Conservation (phyloP, 2,329 filamentous ascomycete genomes). For the Ophiostoma quercus region DNA sequence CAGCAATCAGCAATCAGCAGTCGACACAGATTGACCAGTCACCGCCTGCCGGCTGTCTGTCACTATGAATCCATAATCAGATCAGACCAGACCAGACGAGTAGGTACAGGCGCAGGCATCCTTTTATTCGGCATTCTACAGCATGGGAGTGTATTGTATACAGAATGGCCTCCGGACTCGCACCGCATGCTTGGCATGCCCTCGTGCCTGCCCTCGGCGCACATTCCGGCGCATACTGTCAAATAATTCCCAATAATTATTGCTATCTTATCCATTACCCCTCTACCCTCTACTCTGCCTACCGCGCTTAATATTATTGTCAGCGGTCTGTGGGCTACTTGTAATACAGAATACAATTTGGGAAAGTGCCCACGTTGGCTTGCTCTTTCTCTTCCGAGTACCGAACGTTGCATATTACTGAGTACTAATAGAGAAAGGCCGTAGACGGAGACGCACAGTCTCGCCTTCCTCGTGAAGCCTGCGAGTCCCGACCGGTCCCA, state of each 20-base stretch:
- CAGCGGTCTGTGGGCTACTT: background rate
- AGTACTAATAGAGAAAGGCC: no score
- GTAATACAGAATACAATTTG: background rate
- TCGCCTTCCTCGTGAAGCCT: background rate
- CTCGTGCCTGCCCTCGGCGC: background rate
- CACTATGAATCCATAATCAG: background rate
- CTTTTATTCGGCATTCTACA: background rate
- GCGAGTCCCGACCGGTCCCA: background rate
- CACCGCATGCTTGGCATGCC: background rate
- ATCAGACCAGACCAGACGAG: background rate
- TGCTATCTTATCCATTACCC: background rate
- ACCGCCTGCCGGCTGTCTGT: slow-evolving; percentile 3
- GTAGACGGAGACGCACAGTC: no score
- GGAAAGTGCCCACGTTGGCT: background rate
- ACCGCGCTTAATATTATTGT: background rate
- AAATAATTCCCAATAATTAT: background rate
- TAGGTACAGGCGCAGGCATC: background rate
- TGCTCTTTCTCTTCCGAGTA: background rate
- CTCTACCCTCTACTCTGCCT: background rate
- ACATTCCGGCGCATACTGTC: background rate
- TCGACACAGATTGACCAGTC: background rate
- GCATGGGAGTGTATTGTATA: background rate
- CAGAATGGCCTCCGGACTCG: background rate
- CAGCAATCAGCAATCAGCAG: background rate
- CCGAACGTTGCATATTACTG: no score